Conservation (phyloP, 306 rosid genomes). For the Lathyrus oleraceus region DNA sequence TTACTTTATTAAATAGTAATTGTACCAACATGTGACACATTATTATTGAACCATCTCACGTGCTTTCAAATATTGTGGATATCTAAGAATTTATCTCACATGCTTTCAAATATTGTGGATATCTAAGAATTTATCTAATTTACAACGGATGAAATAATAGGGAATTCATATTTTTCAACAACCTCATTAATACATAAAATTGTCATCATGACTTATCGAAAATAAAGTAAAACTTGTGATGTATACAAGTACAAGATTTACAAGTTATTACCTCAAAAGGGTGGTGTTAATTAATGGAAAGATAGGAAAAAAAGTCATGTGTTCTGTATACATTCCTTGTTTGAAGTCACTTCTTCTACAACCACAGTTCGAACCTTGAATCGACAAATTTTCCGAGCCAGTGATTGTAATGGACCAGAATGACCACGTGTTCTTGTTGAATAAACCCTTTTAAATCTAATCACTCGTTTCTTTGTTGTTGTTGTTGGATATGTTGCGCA, state of each 20-base stretch:
- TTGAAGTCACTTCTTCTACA: neutral
- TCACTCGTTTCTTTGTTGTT: neutral
- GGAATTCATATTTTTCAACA: too few relatives aligned
- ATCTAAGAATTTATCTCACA: too few relatives aligned
- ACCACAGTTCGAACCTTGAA: conserved; percentile 39
- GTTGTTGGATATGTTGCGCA: neutral
- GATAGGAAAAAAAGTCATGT: neutral
- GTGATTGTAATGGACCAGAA: conserved; percentile 2
- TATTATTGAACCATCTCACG: too few relatives aligned
- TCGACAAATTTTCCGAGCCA: conserved; percentile 37
- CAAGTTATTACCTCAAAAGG: neutral
- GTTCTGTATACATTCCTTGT: neutral
- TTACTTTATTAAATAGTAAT: too few relatives aligned
- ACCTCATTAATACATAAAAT: too few relatives aligned
- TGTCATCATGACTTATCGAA: too few relatives aligned
- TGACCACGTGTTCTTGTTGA: conserved; percentile 38
- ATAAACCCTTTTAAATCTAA: conserved; percentile 27
- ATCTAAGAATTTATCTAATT: too few relatives aligned
- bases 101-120: too few relatives aligned
- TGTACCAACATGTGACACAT: too few relatives aligned
- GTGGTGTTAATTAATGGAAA: neutral
- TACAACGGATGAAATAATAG: too few relatives aligned
- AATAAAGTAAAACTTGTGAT: neutral
- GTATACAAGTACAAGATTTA: neutral
- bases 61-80: too few relatives aligned